These are phyloP conservation scores for Coemansia sp. DNA, from an alignment of 192 early-diverging fungal genomes.

Conservation along the genomic window DNA sequence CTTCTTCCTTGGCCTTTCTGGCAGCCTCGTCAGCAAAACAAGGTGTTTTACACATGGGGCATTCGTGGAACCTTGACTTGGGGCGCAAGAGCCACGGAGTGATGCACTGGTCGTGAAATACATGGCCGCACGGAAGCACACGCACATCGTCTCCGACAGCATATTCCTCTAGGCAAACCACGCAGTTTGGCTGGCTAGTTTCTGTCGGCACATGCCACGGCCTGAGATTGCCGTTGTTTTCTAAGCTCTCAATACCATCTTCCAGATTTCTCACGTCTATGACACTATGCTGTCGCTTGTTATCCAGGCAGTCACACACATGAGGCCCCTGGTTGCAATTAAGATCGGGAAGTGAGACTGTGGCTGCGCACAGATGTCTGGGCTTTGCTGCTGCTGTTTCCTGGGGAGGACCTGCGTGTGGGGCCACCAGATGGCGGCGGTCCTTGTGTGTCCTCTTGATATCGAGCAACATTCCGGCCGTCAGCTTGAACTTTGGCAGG, in stretches of 20 bases:
- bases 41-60: slow-evolving; percentile 46
- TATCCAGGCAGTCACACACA: neutral
- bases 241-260: neutral
- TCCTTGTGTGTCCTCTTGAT: slow-evolving; percentile 21
- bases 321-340: neutral
- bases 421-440: slow-evolving; percentile 26
- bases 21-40: slow-evolving; percentile 33
- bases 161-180: slow-evolving; percentile 70
- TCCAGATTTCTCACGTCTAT: too few species aligned
- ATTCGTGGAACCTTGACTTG: slow-evolving; percentile 41
- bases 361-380: neutral
- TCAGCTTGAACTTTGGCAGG: slow-evolving; percentile 34
- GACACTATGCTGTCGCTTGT: neutral
- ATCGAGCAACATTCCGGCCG: slow-evolving; percentile 23
- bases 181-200: slow-evolving; percentile 49
- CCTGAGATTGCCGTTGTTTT: neutral
- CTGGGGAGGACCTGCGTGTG: neutral
- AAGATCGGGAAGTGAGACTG: neutral
- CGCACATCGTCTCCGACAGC: slow-evolving; percentile 57
- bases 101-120: slow-evolving; percentile 66
- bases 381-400: slow-evolving; percentile 5
- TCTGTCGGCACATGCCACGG: neutral
- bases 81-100: slow-evolving; percentile 46
- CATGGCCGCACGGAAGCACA: slow-evolving; percentile 63
- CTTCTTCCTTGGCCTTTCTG: slow-evolving; percentile 23